Evolutionary conservation across 495 filamentous ascomycete genomes (phyloP), one percentile per base, ranked within the genome.

Genomic region (Aspergillus diversus): DNA sequence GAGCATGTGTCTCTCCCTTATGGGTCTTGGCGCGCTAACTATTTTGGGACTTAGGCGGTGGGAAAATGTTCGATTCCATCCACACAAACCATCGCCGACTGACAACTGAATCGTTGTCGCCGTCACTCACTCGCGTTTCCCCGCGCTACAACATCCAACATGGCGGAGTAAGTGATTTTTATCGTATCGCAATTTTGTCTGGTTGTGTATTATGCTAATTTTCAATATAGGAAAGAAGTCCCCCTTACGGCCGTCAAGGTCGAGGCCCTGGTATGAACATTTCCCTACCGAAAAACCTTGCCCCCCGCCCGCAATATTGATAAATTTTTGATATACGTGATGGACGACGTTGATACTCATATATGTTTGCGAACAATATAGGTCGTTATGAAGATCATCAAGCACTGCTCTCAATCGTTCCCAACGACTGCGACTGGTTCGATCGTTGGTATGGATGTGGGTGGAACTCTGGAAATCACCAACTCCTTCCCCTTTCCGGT

Each of bases 301-400:
- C 70, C 70, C 75, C 66, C 67, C 67, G 73, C 67, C 68, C 66
- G 57, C 70, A 52, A 69, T 72, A 66, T 67, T 56, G 61, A 33
- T 52, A 59, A 35, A 47, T 58, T 60, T 61, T 66, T 46, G 57
- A 57, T 33, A 54, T 8, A 50, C 39, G 48, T 39, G 46, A 50
- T 49, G 27, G 50, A 55, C 33, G 37, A 13, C 43, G 17, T 33
- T 55, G 11, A 62, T 66, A 31, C 48, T 53, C 12, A 61, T 34
- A 42, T 32, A 32, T 60, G 2, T 31, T 31, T 16, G 16, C 16
- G 33, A 54, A 54, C 12, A 33, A 57, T 46, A 53, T 73, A 96
- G 92, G 92, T 97, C 73, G 92, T 94, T 56, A 92, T 97, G 92
- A 96, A 96, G 80, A 92, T 97, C 70, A 92, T 95, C 70, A 97